phyloP scores from a whole-genome alignment of 2,329 filamentous ascomycete genomes.

The Colletotrichum falcatum region DNA sequence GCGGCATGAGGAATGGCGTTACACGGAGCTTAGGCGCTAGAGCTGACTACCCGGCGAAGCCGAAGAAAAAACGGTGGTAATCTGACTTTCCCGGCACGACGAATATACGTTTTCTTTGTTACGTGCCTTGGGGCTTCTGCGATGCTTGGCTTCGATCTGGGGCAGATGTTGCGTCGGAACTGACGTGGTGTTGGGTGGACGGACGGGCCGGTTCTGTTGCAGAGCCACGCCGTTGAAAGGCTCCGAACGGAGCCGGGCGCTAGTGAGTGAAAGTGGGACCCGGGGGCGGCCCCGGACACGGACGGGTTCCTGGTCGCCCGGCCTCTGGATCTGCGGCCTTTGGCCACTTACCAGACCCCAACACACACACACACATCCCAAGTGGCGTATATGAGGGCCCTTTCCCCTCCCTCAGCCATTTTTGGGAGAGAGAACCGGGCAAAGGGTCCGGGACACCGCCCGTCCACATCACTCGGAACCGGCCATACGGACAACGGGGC shows the following conservation, averaged over 20 bases:
- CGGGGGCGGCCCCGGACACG: not conserved
- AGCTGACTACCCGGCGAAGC: not conserved
- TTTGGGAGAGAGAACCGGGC: too few species aligned
- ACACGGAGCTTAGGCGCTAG: constrained; percentile 15
- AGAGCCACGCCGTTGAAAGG: too few species aligned
- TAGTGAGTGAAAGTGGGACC: not conserved
- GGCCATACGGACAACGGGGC: too few species aligned
- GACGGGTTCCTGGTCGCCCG: not conserved
- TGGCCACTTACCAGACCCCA: not conserved
- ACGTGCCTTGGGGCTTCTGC: not conserved
- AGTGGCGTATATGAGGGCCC: not conserved
- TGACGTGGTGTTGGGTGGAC: not conserved
- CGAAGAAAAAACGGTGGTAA: not conserved
- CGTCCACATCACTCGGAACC: too few species aligned
- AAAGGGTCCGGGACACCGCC: too few species aligned
- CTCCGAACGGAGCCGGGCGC: not conserved
- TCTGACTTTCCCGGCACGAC: not conserved
- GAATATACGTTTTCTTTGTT: not conserved
- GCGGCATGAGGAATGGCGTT: constrained; percentile 35
- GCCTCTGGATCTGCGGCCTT: not conserved
- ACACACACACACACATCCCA: not conserved
- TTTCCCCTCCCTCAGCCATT: not conserved
- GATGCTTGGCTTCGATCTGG: not conserved
- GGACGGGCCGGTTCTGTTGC: not conserved
- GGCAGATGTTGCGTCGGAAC: not conserved